These are phyloP conservation scores for Pestalotiopsis sp. DNA, from an alignment of 2,329 filamentous ascomycete species.

Conservation along the genomic window DNA sequence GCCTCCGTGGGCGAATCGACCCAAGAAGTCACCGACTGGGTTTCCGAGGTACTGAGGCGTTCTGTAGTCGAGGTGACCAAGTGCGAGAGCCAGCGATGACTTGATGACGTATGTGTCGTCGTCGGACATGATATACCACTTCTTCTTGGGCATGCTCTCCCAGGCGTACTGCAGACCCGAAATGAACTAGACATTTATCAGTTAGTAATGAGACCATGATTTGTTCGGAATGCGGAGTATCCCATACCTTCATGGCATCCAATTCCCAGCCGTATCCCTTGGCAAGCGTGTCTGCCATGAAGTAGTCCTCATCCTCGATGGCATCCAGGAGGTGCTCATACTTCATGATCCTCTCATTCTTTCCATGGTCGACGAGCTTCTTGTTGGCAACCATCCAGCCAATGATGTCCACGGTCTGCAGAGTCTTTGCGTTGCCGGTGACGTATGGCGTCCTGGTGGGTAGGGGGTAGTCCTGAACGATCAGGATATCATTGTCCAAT, in stretches of 20 bases:
- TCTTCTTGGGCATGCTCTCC: constrained; percentile 50
- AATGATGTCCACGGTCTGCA: constrained; percentile 31
- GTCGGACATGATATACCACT: constrained; percentile 60
- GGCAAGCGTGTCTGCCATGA: constrained; percentile 30
- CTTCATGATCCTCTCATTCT: constrained; percentile 30
- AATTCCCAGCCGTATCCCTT: constrained; percentile 34
- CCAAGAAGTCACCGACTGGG: constrained; percentile 55
- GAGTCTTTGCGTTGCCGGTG: constrained; percentile 25
- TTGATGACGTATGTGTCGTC: constrained; percentile 58
- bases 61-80: constrained; percentile 48
- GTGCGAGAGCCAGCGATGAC: constrained; percentile 46
- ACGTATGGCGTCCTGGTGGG: constrained; percentile 23
- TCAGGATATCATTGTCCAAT: constrained; percentile 42
- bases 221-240: neutral
- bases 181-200: constrained; percentile 44
- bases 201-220: neutral
- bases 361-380: constrained; percentile 25
- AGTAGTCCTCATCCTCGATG: constrained; percentile 32
- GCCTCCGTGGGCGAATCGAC: constrained; percentile 57
- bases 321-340: constrained; percentile 31
- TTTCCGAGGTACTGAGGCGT: constrained; percentile 55
- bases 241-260: constrained; percentile 35
- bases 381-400: constrained; percentile 31
- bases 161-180: constrained; percentile 54
- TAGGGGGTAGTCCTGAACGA: constrained; percentile 52